A percentile compares a stretch with the other conserved stretches of the same genome.
Evolutionary conservation across 2,329 filamentous ascomycete species (phyloP).

Genomic region (Phialemonium atrogriseum): DNA sequence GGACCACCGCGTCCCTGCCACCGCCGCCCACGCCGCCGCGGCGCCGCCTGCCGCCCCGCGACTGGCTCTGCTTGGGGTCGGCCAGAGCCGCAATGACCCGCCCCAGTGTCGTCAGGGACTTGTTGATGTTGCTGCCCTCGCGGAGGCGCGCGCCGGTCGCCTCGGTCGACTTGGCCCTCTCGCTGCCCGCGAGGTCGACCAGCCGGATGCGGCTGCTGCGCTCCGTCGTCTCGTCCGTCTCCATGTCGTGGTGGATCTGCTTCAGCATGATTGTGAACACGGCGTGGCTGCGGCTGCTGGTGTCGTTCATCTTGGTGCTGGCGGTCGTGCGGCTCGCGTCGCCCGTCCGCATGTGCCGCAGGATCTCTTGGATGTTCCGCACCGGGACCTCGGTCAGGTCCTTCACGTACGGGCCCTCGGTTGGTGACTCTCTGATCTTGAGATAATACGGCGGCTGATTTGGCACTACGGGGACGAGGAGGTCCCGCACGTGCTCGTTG

Average conservation of each 20-base stretch:
- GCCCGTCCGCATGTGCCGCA: conserved; percentile 83
- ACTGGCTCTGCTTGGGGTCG: conserved; percentile 61
- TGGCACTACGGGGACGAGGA: conserved; percentile 65
- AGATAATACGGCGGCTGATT: conserved; percentile 81
- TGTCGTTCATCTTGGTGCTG: conserved; percentile 99
- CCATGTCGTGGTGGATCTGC: conserved; percentile 95
- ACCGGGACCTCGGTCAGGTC: conserved; percentile 91
- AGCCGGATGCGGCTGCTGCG: conserved; percentile 87
- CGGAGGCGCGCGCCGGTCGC: conserved; percentile 84
- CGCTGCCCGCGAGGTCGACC: conserved; percentile 90
- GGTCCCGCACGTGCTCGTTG: conserved; percentile 95
- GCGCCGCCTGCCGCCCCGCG: conserved; percentile 17
- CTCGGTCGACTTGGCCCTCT: conserved; percentile 91
- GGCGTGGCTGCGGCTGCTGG: conserved; percentile 88
- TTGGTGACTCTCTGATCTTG: conserved; percentile 92
- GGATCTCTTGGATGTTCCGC: conserved; percentile 75
- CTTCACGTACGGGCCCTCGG: conserved; percentile 93
- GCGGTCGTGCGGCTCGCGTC: conserved; percentile 83
- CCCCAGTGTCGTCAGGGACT: conserved; percentile 90
- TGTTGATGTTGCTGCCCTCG: conserved; percentile 98
- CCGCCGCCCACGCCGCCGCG: conserved; percentile 43
- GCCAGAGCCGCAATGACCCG: conserved; percentile 91
- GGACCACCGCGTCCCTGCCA: conserved; percentile 61
- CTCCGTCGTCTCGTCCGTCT: conserved; percentile 96
- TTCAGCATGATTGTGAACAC: conserved; percentile 98